Base-by-base conservation (phyloP, 1,139 yeast genomes). In the Tardiomyces digboiensis region DNA sequence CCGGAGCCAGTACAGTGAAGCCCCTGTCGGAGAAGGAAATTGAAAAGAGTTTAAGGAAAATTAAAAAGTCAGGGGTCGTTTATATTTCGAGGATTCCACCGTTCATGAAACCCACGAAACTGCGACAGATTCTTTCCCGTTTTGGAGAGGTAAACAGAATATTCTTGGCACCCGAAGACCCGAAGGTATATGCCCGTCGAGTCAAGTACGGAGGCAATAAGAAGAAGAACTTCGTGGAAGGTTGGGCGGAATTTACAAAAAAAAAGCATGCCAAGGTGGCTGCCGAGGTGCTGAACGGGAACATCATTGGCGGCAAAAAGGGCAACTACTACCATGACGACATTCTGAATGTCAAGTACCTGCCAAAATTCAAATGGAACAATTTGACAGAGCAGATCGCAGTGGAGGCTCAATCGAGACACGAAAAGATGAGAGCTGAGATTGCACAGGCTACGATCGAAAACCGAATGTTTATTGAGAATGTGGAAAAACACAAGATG, bases 311-410 rank as follows among this genome's bases (percentile, higher is more conserved):
- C 23, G 98, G 98, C 23, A 87, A 82, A 57, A 91, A 91, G 64
- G 82, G 93, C 2, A 78, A 82, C n/a, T 89, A 84, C 59, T 91
- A 89, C 64, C 83, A 91, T 57, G 99, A 93, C 62, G 98, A 93
- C 66, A 81, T 91, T 19, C 73, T 93, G 67, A 91, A 88, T 60
- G 80, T 91, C 48, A 89, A 86, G 62, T 91, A 91, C 57, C 70
- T 91, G 50, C 82, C 88, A 13, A 88, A 91, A 5, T 93, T 89
- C 72, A 91, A 93, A 59, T 91, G 99, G 99, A 73, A 82, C 48
- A 95, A 93, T 57, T 71, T 91, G 58, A 88, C 97, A 1, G 95
- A 85, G 60, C 97, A 91, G 60, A 85, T 91, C 52, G 89, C 96
- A 5, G 78, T 78, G 57, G 98, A 91, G 64, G 82, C 84, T 53